Evolutionary conservation across 2,329 filamentous ascomycete species (phyloP), one percentile per base, ranked within the genome.

Genomic region (Coleophoma cylindrospora): DNA sequence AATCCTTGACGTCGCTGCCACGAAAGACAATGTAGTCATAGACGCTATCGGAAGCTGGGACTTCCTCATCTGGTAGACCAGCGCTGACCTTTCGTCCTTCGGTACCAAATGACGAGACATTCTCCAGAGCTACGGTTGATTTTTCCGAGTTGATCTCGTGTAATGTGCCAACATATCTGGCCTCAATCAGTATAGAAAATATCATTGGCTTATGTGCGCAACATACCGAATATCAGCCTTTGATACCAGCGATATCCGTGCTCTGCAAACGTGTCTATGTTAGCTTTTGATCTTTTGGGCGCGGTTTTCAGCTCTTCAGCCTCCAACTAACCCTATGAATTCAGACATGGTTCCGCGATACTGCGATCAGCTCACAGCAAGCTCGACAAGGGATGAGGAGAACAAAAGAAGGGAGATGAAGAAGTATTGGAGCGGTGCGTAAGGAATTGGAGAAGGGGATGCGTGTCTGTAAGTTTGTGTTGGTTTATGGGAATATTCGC

Each of bases 1-100:
- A 79, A 69, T 99, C 94, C 73, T 99, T 99, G 66, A 99, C 94
- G 75, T 99, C 94, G 69, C 90, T 96, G 61, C 94, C 94, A 54
- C 92, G 87, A 71, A 99, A 99, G 57, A 99, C 91, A 65, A 99
- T 97, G 74, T 96, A 97, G 68, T 97, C 94, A 75, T 96, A 99
- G 64, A 96, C 81, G 67, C 89, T 89, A 54, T 94, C 86, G 34
- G 89, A 92, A 3, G 90, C 81, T 36, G 87, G 74, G 51, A 96
- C 87, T 71, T 96, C 91, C 57, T 95, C 88, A 15, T 86, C 81
- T 15, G 86, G 85, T 11, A 27, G 41, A n/a, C 41, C 41, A 14
- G 41, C 41, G 60, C 86, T 84, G 59, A 79, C 82, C 65, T 86
- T 86, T 57, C 94, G 89, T 50, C 91, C 91, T 74, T 99, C 94